A percentile compares a stretch with the other conserved stretches of the same genome.
phyloP scores from a whole-genome alignment of 2,329 filamentous ascomycete genomes.

The Cladophialophora bantiana region DNA sequence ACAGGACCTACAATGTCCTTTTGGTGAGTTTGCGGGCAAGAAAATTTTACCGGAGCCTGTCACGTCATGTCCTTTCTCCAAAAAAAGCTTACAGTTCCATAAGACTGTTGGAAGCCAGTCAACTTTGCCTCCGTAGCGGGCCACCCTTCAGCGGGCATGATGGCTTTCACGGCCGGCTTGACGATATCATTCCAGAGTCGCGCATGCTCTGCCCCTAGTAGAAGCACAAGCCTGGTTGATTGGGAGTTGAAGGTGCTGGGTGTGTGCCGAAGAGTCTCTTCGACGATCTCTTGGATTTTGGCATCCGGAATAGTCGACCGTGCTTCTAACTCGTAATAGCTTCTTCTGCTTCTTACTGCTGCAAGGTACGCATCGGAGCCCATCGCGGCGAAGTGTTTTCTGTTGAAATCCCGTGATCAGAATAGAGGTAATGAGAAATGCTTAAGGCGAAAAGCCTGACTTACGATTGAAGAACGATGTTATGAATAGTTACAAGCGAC shows the following conservation, averaged over 20 bases:
- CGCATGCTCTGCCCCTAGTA: constrained; percentile 82
- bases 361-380: constrained; percentile 4
- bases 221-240: constrained; percentile 76
- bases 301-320: constrained; percentile 14
- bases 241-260: constrained; percentile 90
- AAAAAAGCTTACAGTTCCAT: constrained; percentile 5
- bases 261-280: constrained; percentile 27
- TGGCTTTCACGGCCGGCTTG: constrained; percentile 4
- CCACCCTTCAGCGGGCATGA: not conserved
- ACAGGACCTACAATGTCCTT: not conserved
- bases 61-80: no score
- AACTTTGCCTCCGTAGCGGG: constrained; percentile 8
- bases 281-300: constrained; percentile 23
- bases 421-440: no score
- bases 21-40: no score
- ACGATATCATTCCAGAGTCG: constrained; percentile 82
- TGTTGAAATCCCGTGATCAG: no score
- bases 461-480: no score
- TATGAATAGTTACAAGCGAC: no score
- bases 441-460: no score
- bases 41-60: no score
- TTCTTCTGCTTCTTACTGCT: constrained; percentile 18
- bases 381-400: no score
- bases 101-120: not conserved
- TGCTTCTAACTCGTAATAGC: constrained; percentile 24